A percentile compares a stretch with the other conserved stretches of the same genome.
Conservation (phyloP, 2,329 filamentous ascomycete genomes). For the Fusarium tuaranense region DNA sequence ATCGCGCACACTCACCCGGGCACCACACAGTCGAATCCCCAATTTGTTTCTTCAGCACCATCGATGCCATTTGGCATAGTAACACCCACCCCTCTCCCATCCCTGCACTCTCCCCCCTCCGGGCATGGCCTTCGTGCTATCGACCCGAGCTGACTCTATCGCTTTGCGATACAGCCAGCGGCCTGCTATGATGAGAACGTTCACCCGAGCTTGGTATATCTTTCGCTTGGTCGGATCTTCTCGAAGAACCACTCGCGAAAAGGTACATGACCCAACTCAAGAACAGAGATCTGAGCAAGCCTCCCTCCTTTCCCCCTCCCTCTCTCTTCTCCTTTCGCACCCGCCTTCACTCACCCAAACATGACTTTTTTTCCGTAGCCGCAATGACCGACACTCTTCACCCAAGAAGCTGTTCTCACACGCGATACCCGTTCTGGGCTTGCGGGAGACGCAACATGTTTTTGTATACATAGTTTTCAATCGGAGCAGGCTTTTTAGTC, state of each 20-base stretch:
- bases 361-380: conserved; percentile 42
- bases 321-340: neutral
- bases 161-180: neutral
- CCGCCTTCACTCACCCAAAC: neutral
- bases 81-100: neutral
- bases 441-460: conserved; percentile 46
- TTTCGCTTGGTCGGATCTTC: conserved; percentile 20
- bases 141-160: neutral
- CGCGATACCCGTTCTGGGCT: neutral
- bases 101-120: neutral
- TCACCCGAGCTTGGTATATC: conserved; percentile 42
- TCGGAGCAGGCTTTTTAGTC: conserved; percentile 57
- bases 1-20: neutral
- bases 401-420: conserved; percentile 34
- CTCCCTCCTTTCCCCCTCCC: conserved; percentile 8
- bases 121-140: neutral
- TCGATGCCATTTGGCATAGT: neutral
- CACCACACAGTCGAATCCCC: neutral
- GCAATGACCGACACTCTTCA: conserved; percentile 51
- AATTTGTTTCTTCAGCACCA: neutral
- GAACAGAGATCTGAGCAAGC: conserved; percentile 66
- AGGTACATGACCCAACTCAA: conserved; percentile 46
- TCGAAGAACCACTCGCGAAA: conserved; percentile 18
- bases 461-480: conserved; percentile 63
- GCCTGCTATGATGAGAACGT: conserved; percentile 43